phyloP scores from a whole-genome alignment of 2,329 filamentous ascomycete species.

The Fusarium chlamydosporum region DNA sequence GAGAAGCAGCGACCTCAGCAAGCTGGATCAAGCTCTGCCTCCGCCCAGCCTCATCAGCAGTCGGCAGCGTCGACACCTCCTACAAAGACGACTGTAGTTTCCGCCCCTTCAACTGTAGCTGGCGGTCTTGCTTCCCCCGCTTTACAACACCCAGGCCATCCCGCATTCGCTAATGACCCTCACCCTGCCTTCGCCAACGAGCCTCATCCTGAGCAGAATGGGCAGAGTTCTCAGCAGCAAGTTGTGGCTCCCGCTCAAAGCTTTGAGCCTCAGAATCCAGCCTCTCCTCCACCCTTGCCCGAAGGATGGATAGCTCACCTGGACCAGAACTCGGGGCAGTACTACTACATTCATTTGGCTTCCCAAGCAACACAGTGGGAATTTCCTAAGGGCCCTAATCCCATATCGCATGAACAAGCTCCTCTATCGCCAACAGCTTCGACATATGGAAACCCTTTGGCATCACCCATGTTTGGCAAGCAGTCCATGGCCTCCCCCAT shows the following conservation, averaged over 20 bases:
- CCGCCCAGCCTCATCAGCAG: constrained; percentile 47
- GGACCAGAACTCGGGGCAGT: constrained; percentile 95
- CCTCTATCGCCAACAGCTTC: constrained; percentile 87
- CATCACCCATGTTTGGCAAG: constrained; percentile 75
- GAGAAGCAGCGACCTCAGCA: constrained; percentile 77
- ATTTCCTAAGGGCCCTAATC: constrained; percentile 95
- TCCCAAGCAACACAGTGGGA: constrained; percentile 99
- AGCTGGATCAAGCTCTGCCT: constrained; percentile 50
- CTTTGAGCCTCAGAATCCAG: constrained; percentile 68
- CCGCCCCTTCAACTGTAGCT: constrained; percentile 44
- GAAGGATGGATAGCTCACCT: constrained; percentile 99
- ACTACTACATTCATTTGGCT: constrained; percentile 98
- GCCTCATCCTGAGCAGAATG: constrained; percentile 67
- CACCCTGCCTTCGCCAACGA: constrained; percentile 93
- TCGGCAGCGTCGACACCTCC: constrained; percentile 49
- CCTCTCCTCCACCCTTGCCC: constrained; percentile 91
- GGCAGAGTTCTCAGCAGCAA: constrained; percentile 60
- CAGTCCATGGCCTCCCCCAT: constrained; percentile 79
- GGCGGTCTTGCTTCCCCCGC: constrained; percentile 62
- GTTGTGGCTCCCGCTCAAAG: constrained; percentile 62
- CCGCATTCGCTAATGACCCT: constrained; percentile 90
- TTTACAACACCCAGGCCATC: constrained; percentile 77
- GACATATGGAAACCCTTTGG: constrained; percentile 80
- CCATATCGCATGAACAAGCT: constrained; percentile 83
- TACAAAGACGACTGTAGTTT: constrained; percentile 50